Base-by-base conservation (phyloP, 106 monocot genomes). In the Gastrodia elata region DNA sequence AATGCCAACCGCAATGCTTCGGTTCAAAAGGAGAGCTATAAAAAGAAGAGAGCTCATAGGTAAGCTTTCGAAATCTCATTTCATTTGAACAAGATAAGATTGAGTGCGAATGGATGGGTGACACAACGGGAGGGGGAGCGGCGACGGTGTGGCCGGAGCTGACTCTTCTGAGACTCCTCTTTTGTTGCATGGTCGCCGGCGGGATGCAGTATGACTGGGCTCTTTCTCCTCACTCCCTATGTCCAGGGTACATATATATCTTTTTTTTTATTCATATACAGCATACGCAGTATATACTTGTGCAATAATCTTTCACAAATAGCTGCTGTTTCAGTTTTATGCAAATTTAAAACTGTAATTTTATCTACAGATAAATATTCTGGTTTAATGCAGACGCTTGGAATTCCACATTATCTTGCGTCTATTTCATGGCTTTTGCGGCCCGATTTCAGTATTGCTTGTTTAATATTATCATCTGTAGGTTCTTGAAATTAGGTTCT, bases 401-500 rank as follows among this genome's bases (percentile, higher is more conserved):
- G 88, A 73, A 43, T 88, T 8, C 77, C 80, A 7, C 88, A 88
- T 80, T 68, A 84, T 11, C 74, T 88, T 33, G 82, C 88, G 71
- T 88, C 88, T 37, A 68, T 88, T 24, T 80, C 84, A 52, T 88
- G 88, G 88, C 84, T 88, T 43, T 88, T 81, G 61, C 84, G 88
- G 10, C 88, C 88, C 39, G n/a, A 65, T 88, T 68, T 80, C 88
- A 75, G 88, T 84, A 6, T 78, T 88, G 71, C 13, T 88, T 55
- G 88, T 88, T n/a, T n/a, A n/a, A n/a, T n/a, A n/a, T n/a, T n/a
- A n/a, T n/a, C n/a, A n/a, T n/a, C n/a, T 74, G 46, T 69, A 94
- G 94, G 94, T 94, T 18, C 38, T 77, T 25, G 30, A 88, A 6
- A 84, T 94, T 41, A 91, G 86, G 2, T 94, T 84, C 80, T 91